phyloP scores from a whole-genome alignment of 768 basidiomycete species.

The Lyophyllum semitale region DNA sequence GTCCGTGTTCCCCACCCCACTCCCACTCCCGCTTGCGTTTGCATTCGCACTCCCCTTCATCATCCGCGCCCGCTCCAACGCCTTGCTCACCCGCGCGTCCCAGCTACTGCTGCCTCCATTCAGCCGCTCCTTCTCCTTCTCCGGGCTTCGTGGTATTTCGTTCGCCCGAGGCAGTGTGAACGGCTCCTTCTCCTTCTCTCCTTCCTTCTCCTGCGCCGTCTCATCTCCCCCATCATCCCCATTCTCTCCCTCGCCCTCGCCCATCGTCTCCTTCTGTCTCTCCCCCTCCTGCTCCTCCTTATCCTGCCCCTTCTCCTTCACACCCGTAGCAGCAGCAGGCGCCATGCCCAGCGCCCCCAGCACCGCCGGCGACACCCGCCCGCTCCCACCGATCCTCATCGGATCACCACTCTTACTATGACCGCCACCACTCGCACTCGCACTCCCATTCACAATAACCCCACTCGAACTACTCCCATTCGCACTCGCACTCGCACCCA shows the following conservation, averaged over 20 bases:
- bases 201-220: background rate
- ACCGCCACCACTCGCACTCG: no score
- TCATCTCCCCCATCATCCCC: no score
- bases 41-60: background rate
- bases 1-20: background rate
- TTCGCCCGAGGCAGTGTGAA: no score
- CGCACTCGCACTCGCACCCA: no score
- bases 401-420: no score
- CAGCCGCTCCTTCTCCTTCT: background rate
- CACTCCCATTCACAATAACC: no score
- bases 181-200: background rate
- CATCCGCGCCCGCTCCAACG: conserved; percentile 6
- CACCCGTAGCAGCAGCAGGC: no score
- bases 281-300: background rate
- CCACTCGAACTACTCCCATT: no score
- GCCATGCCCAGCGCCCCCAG: no score
- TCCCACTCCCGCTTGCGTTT: background rate
- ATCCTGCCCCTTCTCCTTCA: background rate
- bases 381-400: no score
- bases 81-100: conserved; percentile 15
- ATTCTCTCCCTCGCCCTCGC: background rate
- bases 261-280: background rate
- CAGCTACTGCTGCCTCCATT: conserved; percentile 4
- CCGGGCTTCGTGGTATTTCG: no score
- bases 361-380: background rate